Evolutionary conservation across 495 filamentous ascomycete genomes (phyloP).

Genomic region (Talaromyces liani): DNA sequence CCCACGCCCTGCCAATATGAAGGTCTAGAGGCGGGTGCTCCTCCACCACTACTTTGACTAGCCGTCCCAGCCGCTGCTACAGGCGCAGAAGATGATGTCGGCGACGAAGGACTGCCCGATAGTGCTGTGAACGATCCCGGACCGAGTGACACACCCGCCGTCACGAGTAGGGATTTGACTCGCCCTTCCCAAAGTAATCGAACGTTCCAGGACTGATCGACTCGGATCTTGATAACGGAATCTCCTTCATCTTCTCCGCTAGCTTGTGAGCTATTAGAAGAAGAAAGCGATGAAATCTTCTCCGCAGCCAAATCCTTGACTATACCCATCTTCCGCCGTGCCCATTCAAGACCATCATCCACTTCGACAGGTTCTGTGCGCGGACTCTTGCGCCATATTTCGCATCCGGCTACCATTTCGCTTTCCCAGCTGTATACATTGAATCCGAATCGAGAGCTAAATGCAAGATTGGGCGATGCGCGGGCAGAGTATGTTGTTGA

Average conservation of each 20-base stretch:
- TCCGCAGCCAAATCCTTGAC: background rate
- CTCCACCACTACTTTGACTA: conserved; percentile 53
- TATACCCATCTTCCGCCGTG: conserved; percentile 31
- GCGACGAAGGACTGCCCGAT: conserved; percentile 19
- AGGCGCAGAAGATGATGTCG: conserved; percentile 12
- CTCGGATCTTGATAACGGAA: conserved; percentile 82
- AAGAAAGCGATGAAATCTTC: conserved; percentile 17
- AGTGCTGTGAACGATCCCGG: conserved; percentile 37
- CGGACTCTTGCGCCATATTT: conserved; percentile 68
- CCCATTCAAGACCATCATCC: conserved; percentile 40
- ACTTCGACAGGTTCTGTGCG: conserved; percentile 12
- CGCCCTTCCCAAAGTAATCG: conserved; percentile 90
- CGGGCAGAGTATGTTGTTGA: conserved; percentile 84
- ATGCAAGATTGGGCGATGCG: conserved; percentile 69
- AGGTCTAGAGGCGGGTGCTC: conserved; percentile 48
- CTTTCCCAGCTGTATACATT: conserved; percentile 98
- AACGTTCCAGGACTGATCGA: conserved; percentile 78
- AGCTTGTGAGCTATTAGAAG: conserved; percentile 15
- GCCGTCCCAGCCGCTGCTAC: background rate
- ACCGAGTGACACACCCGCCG: conserved; percentile 69
- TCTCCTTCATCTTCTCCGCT: conserved; percentile 56
- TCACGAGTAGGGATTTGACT: conserved; percentile 87
- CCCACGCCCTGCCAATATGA: conserved; percentile 59
- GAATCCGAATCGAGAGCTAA: conserved; percentile 89
- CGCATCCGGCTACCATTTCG: conserved; percentile 80